These are phyloP conservation scores for Fusarium floridanum DNA, from an alignment of 2,329 filamentous ascomycete species.

Conservation along the genomic window DNA sequence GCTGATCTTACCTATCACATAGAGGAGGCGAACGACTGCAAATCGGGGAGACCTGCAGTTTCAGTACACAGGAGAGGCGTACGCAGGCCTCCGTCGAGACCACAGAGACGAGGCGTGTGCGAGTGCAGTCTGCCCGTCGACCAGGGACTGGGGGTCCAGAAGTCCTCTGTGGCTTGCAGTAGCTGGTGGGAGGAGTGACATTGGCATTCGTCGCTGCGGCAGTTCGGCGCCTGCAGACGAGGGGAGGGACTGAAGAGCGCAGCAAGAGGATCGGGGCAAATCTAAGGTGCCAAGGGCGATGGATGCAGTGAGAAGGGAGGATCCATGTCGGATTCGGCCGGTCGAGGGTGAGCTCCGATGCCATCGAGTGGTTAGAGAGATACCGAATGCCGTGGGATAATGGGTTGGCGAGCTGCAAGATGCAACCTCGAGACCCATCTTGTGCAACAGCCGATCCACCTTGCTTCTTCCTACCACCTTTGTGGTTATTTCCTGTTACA, in stretches of 20 bases:
- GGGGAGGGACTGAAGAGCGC: background rate
- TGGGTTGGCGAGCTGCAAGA: conserved; percentile 21
- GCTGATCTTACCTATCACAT: conserved; percentile 32
- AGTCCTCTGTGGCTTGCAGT: conserved; percentile 43
- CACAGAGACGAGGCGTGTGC: conserved; percentile 18
- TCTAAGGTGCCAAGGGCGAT: conserved; percentile 10
- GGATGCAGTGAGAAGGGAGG: background rate
- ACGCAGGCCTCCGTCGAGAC: background rate
- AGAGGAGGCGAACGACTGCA: conserved; percentile 30
- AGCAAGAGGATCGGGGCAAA: conserved; percentile 23
- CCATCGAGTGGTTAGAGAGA: background rate
- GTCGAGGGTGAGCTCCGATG: conserved; percentile 26
- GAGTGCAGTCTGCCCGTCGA: conserved; percentile 12
- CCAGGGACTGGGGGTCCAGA: conserved; percentile 25
- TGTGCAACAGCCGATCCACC: conserved; percentile 7
- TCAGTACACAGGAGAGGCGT: background rate
- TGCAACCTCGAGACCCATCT: conserved; percentile 26
- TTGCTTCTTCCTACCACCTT: conserved; percentile 24
- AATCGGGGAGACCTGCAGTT: conserved; percentile 8
- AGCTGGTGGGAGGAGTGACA: conserved; percentile 22
- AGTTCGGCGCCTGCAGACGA: conserved; percentile 16
- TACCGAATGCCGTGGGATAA: conserved; percentile 14
- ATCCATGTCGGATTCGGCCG: conserved; percentile 27
- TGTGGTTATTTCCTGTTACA: background rate
- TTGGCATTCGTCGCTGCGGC: conserved; percentile 13